Base-by-base conservation (phyloP, 75 land plant species). In the Pinus albicaulis region DNA sequence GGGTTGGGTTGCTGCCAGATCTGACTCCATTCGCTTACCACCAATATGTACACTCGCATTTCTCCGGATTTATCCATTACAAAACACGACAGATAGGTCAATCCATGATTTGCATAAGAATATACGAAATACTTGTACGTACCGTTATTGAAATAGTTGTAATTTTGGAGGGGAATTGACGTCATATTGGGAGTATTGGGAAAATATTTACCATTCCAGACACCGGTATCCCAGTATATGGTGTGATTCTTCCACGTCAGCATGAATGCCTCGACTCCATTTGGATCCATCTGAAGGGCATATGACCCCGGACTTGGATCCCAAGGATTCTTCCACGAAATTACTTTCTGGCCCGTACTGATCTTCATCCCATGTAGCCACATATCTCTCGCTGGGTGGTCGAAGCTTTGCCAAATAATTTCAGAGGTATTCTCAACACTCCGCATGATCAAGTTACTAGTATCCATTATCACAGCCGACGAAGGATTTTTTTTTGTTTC, bases 341-440 rank as follows among this genome's bases (percentile, higher is more conserved):
- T 83, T 0, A 90, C 28, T 0, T 73, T 65, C 73, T 64, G 53
- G 1, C 65, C 59, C n/a, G 20, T 17, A 6, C 79, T 78, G 64
- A 90, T n/a, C 77, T 81, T 81, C 92, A 90, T 90, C 23, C 80
- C 86, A n/a, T 90, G 89, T 14, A 90, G 69, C 84, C 86, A 88
- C 57, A 90, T 88, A 74, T 90, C 82, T 7, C 78, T 2, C 1
- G 31, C 72, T n/a, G 92, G 88, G 19, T 63, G 62, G 76, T 86
- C 86, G 76, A 88, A 91, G 80, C 90, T 91, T 76, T 88, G 80
- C 93, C 93, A 91, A 22, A 82, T 0, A 66, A 15, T 28, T 2
- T 22, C 0, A 65, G 79, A 11, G 59, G 56, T 1, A 13, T n/a
- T 58, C n/a, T 17, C 14, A 11, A 19, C 60, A n/a, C 60, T n/a